Conservation (phyloP, 2,329 filamentous ascomycete genomes). For the Apiospora arundinis region DNA sequence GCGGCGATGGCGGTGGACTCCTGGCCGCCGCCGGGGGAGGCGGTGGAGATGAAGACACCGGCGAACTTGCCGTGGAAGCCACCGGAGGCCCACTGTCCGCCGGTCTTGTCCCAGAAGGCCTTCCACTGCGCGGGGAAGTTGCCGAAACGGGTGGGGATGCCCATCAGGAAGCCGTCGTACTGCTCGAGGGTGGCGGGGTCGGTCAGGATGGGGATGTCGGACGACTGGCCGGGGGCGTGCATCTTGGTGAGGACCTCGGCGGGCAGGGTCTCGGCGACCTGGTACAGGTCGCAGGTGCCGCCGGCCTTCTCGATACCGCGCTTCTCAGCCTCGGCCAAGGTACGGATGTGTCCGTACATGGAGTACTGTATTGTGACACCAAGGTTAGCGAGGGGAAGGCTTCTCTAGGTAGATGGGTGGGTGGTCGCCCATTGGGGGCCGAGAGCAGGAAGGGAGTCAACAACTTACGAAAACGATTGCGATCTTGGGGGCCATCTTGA, state of each 20-base stretch:
- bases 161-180: constrained; percentile 91
- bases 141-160: constrained; percentile 94
- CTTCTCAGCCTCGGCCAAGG: constrained; percentile 88
- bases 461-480: constrained; percentile 84
- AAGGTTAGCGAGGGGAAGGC: not conserved
- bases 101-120: constrained; percentile 89
- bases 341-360: constrained; percentile 88
- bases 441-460: not conserved
- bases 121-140: constrained; percentile 99
- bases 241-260: constrained; percentile 87
- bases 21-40: constrained; percentile 84
- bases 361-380: constrained; percentile 69
- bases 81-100: constrained; percentile 81
- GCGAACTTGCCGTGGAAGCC: constrained; percentile 87
- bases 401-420: not conserved
- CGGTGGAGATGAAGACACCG: constrained; percentile 91
- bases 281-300: constrained; percentile 80
- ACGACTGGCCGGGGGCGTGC: constrained; percentile 81
- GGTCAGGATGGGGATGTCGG: constrained; percentile 68
- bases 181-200: constrained; percentile 65
- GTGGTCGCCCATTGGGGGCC: not conserved
- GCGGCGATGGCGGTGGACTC: constrained; percentile 82
- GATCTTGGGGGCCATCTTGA: constrained; percentile 85
- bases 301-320: constrained; percentile 88
- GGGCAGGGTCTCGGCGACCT: constrained; percentile 87